Evolutionary conservation across 192 early-diverging fungal genomes (phyloP), one percentile per base, ranked within the genome.

Genomic region (Pilaira anomala): DNA sequence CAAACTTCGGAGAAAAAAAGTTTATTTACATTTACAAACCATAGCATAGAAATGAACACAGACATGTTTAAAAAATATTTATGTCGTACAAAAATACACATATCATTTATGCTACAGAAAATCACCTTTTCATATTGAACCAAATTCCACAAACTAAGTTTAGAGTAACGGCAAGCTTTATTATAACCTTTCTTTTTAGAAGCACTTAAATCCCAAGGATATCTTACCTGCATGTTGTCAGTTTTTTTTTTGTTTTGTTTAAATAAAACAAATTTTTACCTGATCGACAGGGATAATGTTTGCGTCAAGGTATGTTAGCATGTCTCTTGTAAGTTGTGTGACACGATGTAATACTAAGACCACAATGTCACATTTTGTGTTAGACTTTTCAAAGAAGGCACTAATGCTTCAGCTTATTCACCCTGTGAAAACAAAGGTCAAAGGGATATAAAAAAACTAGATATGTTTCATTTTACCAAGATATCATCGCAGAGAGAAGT

Each of bases 91-190:
- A 36, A 33, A 33, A 33, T 4, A 33, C 2, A 33, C 7, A 33
- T 33, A 7, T 9, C 33, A 36, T 36, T 3, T 36, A 36, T 36
- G 33, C 33, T n/a, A n/a, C n/a, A n/a, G n/a, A 25, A 51, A 14
- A 14, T 44, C 44, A 57, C 64, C 54, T 66, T 66, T 48, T 44
- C 29, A 66, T 66, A 66, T 4, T 66, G 48, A 22, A 55, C 59
- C 22, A 66, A 48, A 22, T 36, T 55, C 65, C 65, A 66, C 16
- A 66, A 45, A 29, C 48, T 55, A 19, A 66, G 28, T 48, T 66
- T 66, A 11, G 65, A 66, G 25, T 66, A 66, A 13, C 65, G 52
- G 33, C 65, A 66, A 18, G 65, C 51, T 48, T 66, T 66, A 66
- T 66, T 66, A 40, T 48, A 58, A 28, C 65, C 65, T 48, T 66